Base-by-base conservation (phyloP, 2,329 filamentous ascomycete species). In the Alternaria brassicicola region DNA sequence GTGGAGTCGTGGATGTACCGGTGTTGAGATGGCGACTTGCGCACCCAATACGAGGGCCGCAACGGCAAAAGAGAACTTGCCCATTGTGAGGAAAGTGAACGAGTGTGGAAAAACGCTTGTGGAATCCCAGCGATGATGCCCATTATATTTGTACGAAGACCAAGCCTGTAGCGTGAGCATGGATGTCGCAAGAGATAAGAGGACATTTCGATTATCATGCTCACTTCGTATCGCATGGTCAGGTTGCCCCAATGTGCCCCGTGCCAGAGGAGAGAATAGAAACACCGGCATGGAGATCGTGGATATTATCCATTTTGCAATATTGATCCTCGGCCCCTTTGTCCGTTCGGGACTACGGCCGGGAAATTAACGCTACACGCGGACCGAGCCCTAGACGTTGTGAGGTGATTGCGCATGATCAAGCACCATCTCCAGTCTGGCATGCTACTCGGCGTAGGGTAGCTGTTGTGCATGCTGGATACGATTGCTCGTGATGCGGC, bases 1-100 rank as follows among this genome's bases (percentile, higher is more conserved):
- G 15, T 46, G 19, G 6, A 25, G 26, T 28, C 26, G 25, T 26
- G 54, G 7, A 33, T 57, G 41, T 4, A 33, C 23, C 2, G 33
- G n/a, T 26, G 54, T 57, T 30, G 48, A 52, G 1, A 46, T 33
- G 21, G 41, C 26, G 26, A 52, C 33, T 28, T 52, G 54, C 49
- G 41, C 49, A 13, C 54, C 49, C 49, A 53, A 28, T 2, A 57
- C 19, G 41, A 57, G 54, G 41, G 49, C 54, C 41, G 54, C 41
- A 28, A 57, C 35, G 21, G 49, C 54, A 33, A 26, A 38, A 35
- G 41, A 35, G 12, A 57, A 12, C 15, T 47, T 46, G 12, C 39
- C 39, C 54, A 57, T 57, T 13, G 13, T 17, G 9, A 33, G 6
- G n/a, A 6, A 41, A 1, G 10, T 33, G 35, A 17, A 39, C 17